Evolutionary conservation across 192 early-diverging fungal genomes (phyloP).

Genomic region (Jimgerdemannia flammicorona): DNA sequence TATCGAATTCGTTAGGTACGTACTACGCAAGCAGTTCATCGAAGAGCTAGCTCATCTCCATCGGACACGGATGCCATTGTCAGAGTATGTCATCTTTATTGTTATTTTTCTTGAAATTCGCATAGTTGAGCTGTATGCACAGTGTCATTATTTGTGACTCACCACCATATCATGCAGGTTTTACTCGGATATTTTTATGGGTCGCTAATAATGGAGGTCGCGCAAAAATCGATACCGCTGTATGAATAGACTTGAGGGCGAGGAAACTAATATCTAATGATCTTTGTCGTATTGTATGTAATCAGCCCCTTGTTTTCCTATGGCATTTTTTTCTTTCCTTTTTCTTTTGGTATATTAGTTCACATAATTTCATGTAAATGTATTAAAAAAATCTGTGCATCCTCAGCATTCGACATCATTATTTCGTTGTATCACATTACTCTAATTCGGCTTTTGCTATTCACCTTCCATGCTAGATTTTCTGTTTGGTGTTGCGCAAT

Average conservation of each 20-base stretch:
- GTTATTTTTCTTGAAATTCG: neutral
- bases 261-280: too few relatives aligned
- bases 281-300: neutral
- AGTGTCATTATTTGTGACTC: neutral
- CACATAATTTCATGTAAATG: neutral
- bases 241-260: too few relatives aligned
- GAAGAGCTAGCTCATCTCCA: slow-evolving; percentile 37
- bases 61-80: slow-evolving; percentile 26
- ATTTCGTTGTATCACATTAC: too few relatives aligned
- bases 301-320: neutral
- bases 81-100: slow-evolving; percentile 33
- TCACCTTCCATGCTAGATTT: too few relatives aligned
- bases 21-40: slow-evolving; percentile 37
- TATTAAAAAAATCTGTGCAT: too few relatives aligned
- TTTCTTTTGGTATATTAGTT: neutral
- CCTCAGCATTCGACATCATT: too few relatives aligned
- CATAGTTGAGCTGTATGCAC: neutral
- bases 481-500: too few relatives aligned
- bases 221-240: too few relatives aligned
- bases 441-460: too few relatives aligned
- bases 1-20: slow-evolving; percentile 12
- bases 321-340: neutral
- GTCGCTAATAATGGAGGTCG: neutral
- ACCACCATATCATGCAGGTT: slow-evolving; percentile 6
- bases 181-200: slow-evolving; percentile 23